phyloP scores from a whole-genome alignment of 2,329 filamentous ascomycete genomes.

The Penicillium italicum region DNA sequence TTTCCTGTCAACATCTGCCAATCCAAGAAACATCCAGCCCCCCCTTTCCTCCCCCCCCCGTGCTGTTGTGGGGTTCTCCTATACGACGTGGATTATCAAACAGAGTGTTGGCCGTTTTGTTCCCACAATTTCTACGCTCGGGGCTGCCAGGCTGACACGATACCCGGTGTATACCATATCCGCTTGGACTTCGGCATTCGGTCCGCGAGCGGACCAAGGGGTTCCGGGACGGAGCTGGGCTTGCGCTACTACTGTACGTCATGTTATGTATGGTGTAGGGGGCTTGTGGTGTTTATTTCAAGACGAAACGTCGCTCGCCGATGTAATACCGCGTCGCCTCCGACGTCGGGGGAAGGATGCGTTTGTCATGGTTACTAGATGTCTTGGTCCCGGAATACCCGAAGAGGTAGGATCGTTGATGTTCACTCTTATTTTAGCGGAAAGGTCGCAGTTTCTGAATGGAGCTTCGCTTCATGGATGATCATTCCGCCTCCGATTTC shows the following conservation, averaged over 20 bases:
- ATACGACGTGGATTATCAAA: neutral
- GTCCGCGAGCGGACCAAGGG: neutral
- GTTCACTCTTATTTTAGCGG: neutral
- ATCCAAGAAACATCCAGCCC: neutral
- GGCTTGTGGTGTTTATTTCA: neutral
- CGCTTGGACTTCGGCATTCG: neutral
- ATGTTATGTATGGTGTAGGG: neutral
- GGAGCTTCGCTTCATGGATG: neutral
- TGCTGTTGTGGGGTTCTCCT: neutral
- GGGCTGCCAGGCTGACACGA: neutral
- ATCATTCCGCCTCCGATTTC: neutral
- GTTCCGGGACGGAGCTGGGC: neutral
- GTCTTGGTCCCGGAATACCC: neutral
- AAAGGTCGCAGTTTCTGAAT: neutral
- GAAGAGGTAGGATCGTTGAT: neutral
- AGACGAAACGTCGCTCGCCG: neutral
- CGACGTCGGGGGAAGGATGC: neutral
- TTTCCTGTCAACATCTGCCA: neutral
- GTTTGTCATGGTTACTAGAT: neutral
- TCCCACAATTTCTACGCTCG: neutral
- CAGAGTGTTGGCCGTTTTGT: neutral
- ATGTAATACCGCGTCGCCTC: neutral
- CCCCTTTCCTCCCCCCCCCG: neutral
- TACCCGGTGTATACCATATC: neutral
- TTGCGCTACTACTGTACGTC: no score